A percentile compares a stretch with the other conserved stretches of the same genome.
Evolutionary conservation across 1,284 basidiomycete genomes (phyloP).

Genomic region (Ganoderma lucidum): DNA sequence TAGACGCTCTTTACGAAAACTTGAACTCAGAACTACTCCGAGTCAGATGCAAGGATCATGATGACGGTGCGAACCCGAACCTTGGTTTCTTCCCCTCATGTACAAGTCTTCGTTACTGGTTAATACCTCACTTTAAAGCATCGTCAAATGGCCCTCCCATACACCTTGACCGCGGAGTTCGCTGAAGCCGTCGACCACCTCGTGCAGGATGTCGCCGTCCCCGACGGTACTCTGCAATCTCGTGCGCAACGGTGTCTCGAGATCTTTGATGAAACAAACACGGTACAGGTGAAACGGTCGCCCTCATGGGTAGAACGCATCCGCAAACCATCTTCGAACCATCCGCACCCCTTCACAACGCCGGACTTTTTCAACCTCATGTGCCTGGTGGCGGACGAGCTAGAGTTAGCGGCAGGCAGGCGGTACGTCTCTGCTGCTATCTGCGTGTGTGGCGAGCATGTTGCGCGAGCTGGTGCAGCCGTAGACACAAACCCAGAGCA

Average conservation of each 20-base stretch:
- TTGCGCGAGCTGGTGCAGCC: too few relatives aligned
- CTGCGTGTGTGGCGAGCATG: background rate
- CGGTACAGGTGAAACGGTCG: background rate
- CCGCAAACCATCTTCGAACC: background rate
- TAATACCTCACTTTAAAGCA: too few relatives aligned
- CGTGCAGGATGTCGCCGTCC: background rate
- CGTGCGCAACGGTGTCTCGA: background rate
- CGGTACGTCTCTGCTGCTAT: constrained; percentile 5
- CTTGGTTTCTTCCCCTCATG: too few relatives aligned
- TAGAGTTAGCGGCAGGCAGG: background rate
- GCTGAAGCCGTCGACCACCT: background rate
- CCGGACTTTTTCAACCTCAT: background rate
- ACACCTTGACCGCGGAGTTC: background rate
- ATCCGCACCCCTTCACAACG: background rate
- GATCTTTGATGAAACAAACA: background rate
- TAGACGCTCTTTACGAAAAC: too few relatives aligned
- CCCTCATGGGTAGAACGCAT: background rate
- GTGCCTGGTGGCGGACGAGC: background rate
- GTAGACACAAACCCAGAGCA: too few relatives aligned
- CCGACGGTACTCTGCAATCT: background rate
- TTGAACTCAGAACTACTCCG: too few relatives aligned
- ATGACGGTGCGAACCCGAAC: too few relatives aligned
- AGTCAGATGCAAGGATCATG: too few relatives aligned
- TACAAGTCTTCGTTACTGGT: too few relatives aligned
- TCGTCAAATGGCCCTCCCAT: background rate